phyloP scores from a whole-genome alignment of 2,329 filamentous ascomycete genomes.

The Aspergillus proliferans region DNA sequence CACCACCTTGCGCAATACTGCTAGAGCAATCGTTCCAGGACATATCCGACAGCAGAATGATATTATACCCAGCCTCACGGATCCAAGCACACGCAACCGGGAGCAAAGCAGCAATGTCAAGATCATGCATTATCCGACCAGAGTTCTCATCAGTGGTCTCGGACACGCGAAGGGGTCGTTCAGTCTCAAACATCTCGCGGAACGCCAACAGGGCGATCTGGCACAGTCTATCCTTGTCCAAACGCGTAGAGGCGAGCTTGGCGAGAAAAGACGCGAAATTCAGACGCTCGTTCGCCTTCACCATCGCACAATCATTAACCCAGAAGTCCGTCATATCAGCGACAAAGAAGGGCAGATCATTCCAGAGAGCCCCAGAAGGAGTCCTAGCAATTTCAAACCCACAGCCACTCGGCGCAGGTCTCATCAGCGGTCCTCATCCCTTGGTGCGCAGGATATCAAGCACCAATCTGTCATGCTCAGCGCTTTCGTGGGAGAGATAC shows the following conservation, averaged over 20 bases:
- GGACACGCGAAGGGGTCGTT: slow-evolving; percentile 6
- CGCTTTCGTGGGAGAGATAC: slow-evolving; percentile 8
- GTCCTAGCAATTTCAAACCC: slow-evolving; percentile 20
- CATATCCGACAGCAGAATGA: slow-evolving; percentile 14
- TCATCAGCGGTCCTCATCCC: slow-evolving; percentile 3
- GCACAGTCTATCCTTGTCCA: slow-evolving; percentile 14
- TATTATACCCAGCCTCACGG: slow-evolving; percentile 9
- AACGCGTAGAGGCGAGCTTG: slow-evolving; percentile 18
- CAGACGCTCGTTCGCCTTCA: slow-evolving; percentile 13
- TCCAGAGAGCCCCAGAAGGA: slow-evolving; percentile 17
- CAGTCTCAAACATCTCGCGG: slow-evolving; percentile 12
- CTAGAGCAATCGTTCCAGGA: slow-evolving; percentile 16
- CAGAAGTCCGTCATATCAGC: slow-evolving; percentile 18
- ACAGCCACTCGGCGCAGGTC: slow-evolving; percentile 6
- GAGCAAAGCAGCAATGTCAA: slow-evolving; percentile 12
- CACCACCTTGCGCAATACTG: slow-evolving; percentile 10
- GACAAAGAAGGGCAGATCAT: slow-evolving; percentile 17
- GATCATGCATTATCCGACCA: neutral
- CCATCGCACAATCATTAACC: slow-evolving; percentile 9
- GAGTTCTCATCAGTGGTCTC: slow-evolving; percentile 11
- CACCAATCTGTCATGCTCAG: slow-evolving; percentile 17
- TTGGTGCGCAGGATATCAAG: slow-evolving; percentile 19
- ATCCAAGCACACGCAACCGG: slow-evolving; percentile 14
- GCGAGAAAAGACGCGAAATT: slow-evolving; percentile 17
- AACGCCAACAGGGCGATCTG: slow-evolving; percentile 16